Percentiles rank a stretch among this genome's conserved stretches.
phyloP scores from a whole-genome alignment of 345 rosid species.

The Lepidium africanum region DNA sequence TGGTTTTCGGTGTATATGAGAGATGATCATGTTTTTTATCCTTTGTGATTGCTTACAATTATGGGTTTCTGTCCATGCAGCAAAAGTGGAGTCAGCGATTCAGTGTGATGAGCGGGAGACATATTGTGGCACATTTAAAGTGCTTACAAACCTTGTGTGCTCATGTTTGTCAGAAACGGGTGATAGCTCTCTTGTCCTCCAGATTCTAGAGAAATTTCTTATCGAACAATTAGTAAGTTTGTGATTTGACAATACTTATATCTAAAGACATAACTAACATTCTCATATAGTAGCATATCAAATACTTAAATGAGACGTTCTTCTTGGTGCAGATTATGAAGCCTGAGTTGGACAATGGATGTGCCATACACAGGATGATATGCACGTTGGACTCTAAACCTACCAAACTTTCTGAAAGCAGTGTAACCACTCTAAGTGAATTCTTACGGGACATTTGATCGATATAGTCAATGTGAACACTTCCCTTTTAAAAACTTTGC shows the following conservation, averaged over 20 bases:
- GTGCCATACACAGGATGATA: conserved; percentile 68
- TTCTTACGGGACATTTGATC: conserved; percentile 53
- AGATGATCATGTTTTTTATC: neutral
- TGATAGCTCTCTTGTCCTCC: conserved; percentile 51
- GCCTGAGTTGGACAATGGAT: conserved; percentile 50
- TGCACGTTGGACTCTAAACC: conserved; percentile 55
- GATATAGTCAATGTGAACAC: conserved; percentile 50
- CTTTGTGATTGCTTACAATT: neutral
- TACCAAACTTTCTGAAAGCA: conserved; percentile 55
- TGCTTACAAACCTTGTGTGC: conserved; percentile 38
- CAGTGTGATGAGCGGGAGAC: conserved; percentile 26
- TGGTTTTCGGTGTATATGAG: neutral
- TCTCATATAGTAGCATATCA: neutral
- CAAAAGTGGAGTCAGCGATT: conserved; percentile 23
- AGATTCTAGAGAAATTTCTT: conserved; percentile 43
- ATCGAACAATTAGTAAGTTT: conserved; percentile 56
- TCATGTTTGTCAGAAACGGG: conserved; percentile 57
- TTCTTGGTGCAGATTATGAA: conserved; percentile 37
- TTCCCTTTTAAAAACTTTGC: neutral
- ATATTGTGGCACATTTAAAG: conserved; percentile 38
- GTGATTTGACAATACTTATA: neutral
- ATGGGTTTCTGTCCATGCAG: conserved; percentile 32
- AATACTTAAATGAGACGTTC: neutral
- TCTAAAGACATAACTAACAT: neutral
- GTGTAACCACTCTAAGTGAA: conserved; percentile 40